These are phyloP conservation scores for Viridothelium virens DNA, from an alignment of 495 filamentous ascomycete species.

Conservation along the genomic window DNA sequence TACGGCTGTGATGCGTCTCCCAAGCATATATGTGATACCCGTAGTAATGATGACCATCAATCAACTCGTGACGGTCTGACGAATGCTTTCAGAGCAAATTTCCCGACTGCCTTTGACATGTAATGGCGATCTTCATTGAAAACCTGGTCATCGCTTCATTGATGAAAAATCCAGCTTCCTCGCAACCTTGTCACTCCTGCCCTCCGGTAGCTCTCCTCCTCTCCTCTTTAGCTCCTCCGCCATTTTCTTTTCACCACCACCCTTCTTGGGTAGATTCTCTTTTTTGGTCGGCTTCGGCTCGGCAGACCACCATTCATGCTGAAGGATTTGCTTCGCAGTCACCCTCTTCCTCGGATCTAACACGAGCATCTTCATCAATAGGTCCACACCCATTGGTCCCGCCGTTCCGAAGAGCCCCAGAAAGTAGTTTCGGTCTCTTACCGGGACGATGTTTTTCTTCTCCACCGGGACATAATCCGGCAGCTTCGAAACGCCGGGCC, in stretches of 20 bases:
- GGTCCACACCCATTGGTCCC: constrained; percentile 72
- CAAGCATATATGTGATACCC: constrained; percentile 3
- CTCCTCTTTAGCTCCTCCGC: constrained; percentile 75
- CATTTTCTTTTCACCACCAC: constrained; percentile 62
- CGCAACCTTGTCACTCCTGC: constrained; percentile 63
- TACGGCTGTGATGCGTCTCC: background rate
- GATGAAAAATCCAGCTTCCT: constrained; percentile 78
- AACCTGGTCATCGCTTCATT: constrained; percentile 39
- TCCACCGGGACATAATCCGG: constrained; percentile 60
- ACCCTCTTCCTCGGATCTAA: constrained; percentile 79
- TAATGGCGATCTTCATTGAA: background rate
- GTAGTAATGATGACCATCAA: background rate
- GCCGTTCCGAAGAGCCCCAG: constrained; percentile 63
- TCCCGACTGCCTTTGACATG: background rate
- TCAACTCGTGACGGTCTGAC: background rate
- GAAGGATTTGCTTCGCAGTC: constrained; percentile 64
- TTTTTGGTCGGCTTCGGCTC: constrained; percentile 80
- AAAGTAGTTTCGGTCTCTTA: constrained; percentile 62
- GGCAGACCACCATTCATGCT: constrained; percentile 77
- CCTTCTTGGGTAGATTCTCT: constrained; percentile 67
- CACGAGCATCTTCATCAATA: constrained; percentile 75
- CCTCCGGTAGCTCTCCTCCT: constrained; percentile 58
- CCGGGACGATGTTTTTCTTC: constrained; percentile 45
- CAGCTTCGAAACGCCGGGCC: constrained; percentile 82
- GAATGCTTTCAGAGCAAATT: background rate